Evolutionary conservation across 2,329 filamentous ascomycete species (phyloP).

Genomic region (Penicillium sp.): DNA sequence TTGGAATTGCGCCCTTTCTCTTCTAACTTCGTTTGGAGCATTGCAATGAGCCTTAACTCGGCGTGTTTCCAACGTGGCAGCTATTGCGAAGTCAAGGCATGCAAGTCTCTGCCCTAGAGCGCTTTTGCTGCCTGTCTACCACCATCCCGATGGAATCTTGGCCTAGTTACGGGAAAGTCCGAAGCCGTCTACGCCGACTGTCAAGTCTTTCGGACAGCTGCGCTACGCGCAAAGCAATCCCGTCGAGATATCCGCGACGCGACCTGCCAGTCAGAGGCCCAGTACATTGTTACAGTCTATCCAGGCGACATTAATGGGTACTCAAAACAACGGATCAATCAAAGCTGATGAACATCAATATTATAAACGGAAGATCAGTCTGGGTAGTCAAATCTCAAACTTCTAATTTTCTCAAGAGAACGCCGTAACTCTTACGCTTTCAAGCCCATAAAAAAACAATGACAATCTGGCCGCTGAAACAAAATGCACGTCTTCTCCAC

Average conservation of each 20-base stretch:
- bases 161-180: neutral
- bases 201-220: neutral
- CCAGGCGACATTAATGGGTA: neutral
- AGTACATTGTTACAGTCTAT: neutral
- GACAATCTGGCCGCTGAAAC: slow-evolving; percentile 12
- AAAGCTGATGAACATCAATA: neutral
- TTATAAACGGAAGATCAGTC: neutral
- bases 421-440: slow-evolving; percentile 29
- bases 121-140: neutral
- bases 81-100: neutral
- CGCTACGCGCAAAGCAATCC: neutral
- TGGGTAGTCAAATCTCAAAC: neutral
- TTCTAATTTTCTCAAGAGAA: slow-evolving; percentile 13
- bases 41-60: neutral
- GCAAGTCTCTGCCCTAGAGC: neutral
- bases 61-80: neutral
- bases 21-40: neutral
- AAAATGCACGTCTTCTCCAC: neutral
- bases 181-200: neutral
- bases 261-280: neutral
- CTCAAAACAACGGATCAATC: neutral
- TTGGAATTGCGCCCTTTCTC: neutral
- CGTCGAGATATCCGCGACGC: neutral
- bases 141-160: neutral
- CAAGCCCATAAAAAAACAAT: slow-evolving; percentile 17